Evolutionary conservation across 2,329 filamentous ascomycete species (phyloP), one percentile per base, ranked within the genome.

Genomic region (Calonectria montana): DNA sequence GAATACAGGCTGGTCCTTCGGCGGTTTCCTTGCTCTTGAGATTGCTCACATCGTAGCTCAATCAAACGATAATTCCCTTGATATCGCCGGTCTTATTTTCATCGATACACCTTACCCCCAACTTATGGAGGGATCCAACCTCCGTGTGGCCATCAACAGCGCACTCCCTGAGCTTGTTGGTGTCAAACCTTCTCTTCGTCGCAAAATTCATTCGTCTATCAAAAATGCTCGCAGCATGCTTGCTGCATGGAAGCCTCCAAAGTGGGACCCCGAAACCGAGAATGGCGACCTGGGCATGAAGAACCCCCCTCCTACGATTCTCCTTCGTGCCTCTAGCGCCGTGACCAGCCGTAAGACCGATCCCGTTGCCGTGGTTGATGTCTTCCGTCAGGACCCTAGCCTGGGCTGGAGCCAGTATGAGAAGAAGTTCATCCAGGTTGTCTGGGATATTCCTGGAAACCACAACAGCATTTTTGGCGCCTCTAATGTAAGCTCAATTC

Each of bases 211-310:
- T 39, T 67, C 65, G 13, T 67, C 65, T n/a, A 67, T 67, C 16
- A 67, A 67, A 21, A 67, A 67, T 29, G 65, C 65, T 12, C 65
- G 65, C 39, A 67, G 65, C 65, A 67, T 67, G 65, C 65, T 67
- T 23, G 65, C 65, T 13, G 65, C 65, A 21, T 67, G 65, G 65
- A 29, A 67, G 39, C 65, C 65, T 27, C 65, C 65, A 13, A 67
- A 67, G 31, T 67, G 65, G 65, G 65, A 67, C 57, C 64, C 64
- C 3, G 65, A 53, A 29, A 61, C 25, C 41, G 65, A 67, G 53
- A 45, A 8, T 39, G 41, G 53, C 16, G 39, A 48, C 21, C 12
- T 67, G 41, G 65, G 53, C 53, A 23, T 61, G 53, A 67, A 61
- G 31, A 61, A 67, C 29, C 65, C 65, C 16, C 65, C 65, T n/a